phyloP scores from a whole-genome alignment of 1,284 basidiomycete genomes.

The Crucibulum cyathiforme region DNA sequence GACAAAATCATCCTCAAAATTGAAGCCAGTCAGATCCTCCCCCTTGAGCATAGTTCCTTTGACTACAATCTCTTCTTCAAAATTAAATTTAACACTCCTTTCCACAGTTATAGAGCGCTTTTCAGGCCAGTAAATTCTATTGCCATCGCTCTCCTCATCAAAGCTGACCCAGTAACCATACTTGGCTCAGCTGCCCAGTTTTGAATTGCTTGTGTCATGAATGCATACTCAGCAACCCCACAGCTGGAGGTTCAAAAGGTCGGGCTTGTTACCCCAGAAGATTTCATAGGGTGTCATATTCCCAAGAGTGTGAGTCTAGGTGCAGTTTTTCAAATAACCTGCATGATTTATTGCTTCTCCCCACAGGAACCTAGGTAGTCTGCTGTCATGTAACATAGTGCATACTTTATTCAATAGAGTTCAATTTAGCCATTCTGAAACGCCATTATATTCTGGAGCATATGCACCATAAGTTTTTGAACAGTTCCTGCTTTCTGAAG shows the following conservation, averaged over 20 bases:
- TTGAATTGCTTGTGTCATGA: conserved; percentile 9
- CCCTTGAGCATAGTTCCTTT: neutral
- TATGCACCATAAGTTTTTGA: conserved; percentile 20
- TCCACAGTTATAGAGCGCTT: conserved; percentile 10
- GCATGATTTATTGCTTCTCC: conserved; percentile 2
- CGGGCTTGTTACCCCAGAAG: neutral
- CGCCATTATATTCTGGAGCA: conserved; percentile 23
- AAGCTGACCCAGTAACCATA: conserved; percentile 16
- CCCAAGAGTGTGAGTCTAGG: neutral
- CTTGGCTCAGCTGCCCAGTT: conserved; percentile 5
- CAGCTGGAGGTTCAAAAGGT: neutral
- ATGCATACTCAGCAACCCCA: conserved; percentile 5
- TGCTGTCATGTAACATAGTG: conserved; percentile 7
- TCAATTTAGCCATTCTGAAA: conserved; percentile 19
- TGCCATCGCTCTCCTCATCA: conserved; percentile 12
- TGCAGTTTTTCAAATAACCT: conserved; percentile 1
- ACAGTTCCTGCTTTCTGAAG: conserved; percentile 12
- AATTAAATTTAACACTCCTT: conserved; percentile 11
- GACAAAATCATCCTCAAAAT: too few species aligned
- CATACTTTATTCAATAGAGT: conserved; percentile 16
- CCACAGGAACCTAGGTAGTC: conserved; percentile 9
- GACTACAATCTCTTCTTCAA: neutral
- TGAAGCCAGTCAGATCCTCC: neutral
- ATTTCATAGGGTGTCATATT: neutral
- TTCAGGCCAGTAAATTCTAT: conserved; percentile 17